phyloP scores from a whole-genome alignment of 805 yeast species.

The Starmerella scarabaei region DNA sequence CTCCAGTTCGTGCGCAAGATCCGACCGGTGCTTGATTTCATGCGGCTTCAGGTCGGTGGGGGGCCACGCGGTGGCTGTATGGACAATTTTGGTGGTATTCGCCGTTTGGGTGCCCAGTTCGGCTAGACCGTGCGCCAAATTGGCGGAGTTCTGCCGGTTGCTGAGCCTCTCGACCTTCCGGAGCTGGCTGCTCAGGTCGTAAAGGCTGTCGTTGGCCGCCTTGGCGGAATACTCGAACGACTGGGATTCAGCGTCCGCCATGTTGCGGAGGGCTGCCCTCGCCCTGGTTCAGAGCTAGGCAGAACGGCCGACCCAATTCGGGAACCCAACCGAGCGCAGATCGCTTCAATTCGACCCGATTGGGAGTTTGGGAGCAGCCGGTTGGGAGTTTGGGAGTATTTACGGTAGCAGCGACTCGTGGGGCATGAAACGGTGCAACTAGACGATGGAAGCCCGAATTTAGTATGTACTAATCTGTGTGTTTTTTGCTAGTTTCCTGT shows the following conservation, averaged over 20 bases:
- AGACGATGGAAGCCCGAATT: too few species aligned
- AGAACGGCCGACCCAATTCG: too few species aligned
- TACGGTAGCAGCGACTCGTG: too few species aligned
- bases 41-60: slow-evolving; percentile 1
- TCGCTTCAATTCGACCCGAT: too few species aligned
- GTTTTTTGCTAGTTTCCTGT: too few species aligned
- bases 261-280: too few species aligned
- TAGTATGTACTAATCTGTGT: too few species aligned
- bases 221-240: slow-evolving; percentile 9
- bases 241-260: slow-evolving; percentile 18
- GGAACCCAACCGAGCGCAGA: too few species aligned
- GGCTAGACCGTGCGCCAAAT: slow-evolving; percentile 11
- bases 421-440: too few species aligned
- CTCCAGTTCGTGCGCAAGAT: slow-evolving; percentile 11
- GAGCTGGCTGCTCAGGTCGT: slow-evolving; percentile 18
- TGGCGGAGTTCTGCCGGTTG: slow-evolving; percentile 3
- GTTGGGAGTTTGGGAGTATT: too few species aligned
- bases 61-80: slow-evolving; percentile 6
- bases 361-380: too few species aligned
- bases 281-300: too few species aligned
- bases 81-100: slow-evolving; percentile 4
- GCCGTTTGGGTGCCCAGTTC: slow-evolving; percentile 11
- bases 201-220: slow-evolving; percentile 17
- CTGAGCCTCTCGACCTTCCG: slow-evolving; percentile 10
- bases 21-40: slow-evolving; percentile 6